These are phyloP conservation scores for Nemania abortiva DNA, from an alignment of 2,329 filamentous ascomycete genomes.

Conservation along the genomic window DNA sequence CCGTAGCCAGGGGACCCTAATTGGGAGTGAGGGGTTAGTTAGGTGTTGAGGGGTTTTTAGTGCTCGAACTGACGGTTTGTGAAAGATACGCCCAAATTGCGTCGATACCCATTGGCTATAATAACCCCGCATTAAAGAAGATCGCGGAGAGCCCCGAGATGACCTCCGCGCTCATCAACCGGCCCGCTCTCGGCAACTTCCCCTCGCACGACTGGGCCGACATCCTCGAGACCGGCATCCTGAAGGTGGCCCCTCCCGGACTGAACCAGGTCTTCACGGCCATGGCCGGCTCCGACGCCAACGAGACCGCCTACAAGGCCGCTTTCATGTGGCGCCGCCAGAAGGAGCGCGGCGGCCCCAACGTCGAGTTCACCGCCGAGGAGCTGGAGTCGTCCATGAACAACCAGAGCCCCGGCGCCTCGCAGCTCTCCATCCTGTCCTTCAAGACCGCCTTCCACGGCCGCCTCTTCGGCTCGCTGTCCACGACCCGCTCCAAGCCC, in stretches of 20 bases:
- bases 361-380: conserved; percentile 82
- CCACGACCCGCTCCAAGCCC: conserved; percentile 90
- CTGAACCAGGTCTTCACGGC: conserved; percentile 91
- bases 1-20: not conserved
- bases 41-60: not conserved
- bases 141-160: conserved; percentile 82
- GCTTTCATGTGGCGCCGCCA: conserved; percentile 94
- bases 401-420: conserved; percentile 82
- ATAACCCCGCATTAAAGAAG: conserved; percentile 80
- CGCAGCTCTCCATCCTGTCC: conserved; percentile 84
- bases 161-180: conserved; percentile 84
- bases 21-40: no score
- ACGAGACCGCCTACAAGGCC: conserved; percentile 94
- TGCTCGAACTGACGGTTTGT: not conserved
- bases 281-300: conserved; percentile 89
- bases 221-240: conserved; percentile 81
- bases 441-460: conserved; percentile 93
- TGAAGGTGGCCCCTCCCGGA: conserved; percentile 85
- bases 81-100: conserved; percentile 87
- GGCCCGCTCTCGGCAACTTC: conserved; percentile 91
- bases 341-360: conserved; percentile 80
- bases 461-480: conserved; percentile 87
- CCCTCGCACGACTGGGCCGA: conserved; percentile 86
- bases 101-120: conserved; percentile 92
- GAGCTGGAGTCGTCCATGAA: conserved; percentile 82